Evolutionary conservation across 805 yeast genomes (phyloP).

Genomic region (Kazachstania taianensis): DNA sequence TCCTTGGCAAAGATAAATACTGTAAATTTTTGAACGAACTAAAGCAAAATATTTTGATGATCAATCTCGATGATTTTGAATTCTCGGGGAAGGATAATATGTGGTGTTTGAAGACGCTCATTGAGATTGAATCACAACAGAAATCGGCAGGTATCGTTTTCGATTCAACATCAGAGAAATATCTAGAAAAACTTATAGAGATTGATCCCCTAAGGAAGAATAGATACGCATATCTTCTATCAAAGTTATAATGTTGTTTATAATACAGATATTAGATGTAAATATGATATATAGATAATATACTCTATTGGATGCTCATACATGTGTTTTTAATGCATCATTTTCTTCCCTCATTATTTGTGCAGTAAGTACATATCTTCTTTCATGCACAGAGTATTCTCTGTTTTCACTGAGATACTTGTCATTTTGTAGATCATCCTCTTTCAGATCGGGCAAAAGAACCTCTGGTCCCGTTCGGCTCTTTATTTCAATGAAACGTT

Average conservation of each 20-base stretch:
- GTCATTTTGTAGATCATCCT: constrained; percentile 33
- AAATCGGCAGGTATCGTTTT: constrained; percentile 27
- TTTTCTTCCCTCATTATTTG: constrained; percentile 14
- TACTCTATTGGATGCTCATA: not conserved
- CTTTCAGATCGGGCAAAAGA: constrained; percentile 22
- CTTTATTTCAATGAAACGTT: constrained; percentile 34
- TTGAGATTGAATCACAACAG: constrained; percentile 35
- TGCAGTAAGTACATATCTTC: constrained; percentile 39
- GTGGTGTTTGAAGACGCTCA: constrained; percentile 65
- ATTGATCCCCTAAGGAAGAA: constrained; percentile 59
- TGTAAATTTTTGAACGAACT: constrained; percentile 36
- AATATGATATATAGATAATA: not conserved
- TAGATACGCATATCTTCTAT: constrained; percentile 39
- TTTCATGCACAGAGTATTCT: constrained; percentile 33
- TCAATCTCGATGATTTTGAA: constrained; percentile 63
- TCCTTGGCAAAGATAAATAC: constrained; percentile 25
- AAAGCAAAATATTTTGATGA: constrained; percentile 41
- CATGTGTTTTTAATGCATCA: not conserved
- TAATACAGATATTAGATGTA: constrained; percentile 1
- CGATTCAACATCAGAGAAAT: constrained; percentile 16
- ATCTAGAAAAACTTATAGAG: constrained; percentile 35
- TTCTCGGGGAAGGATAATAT: constrained; percentile 53
- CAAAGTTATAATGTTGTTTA: constrained; percentile 4
- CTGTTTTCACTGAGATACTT: constrained; percentile 33
- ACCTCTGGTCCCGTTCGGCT: constrained; percentile 34